Evolutionary conservation across 192 early-diverging fungal species (phyloP).

Genomic region (Umbelopsis sp.): DNA sequence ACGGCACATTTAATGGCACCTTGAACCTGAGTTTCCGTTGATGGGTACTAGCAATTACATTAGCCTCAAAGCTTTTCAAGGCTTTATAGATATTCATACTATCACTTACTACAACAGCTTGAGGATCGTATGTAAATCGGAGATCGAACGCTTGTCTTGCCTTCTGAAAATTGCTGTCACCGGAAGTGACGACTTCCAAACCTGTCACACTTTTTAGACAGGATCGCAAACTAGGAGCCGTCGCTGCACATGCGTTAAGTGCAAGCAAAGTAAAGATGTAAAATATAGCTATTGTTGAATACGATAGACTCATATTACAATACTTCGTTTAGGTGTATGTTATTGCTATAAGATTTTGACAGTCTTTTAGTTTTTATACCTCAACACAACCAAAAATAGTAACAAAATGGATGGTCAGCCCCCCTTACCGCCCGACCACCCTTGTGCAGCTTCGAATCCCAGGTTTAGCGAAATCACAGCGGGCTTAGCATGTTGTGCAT

Average conservation of each 20-base stretch:
- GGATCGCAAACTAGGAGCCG: not conserved
- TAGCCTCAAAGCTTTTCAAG: not conserved
- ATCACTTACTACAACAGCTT: not conserved
- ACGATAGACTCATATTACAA: too few relatives aligned
- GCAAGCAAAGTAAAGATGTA: not conserved
- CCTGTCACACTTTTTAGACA: not conserved
- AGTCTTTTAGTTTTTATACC: too few relatives aligned
- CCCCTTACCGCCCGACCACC: too few relatives aligned
- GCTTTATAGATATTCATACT: not conserved
- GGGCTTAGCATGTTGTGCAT: too few relatives aligned
- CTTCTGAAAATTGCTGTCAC: not conserved
- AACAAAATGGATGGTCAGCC: too few relatives aligned
- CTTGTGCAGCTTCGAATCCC: too few relatives aligned
- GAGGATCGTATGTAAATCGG: not conserved
- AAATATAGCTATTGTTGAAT: too few relatives aligned
- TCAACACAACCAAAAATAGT: too few relatives aligned
- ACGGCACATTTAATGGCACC: conserved; percentile 36
- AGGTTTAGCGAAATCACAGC: too few relatives aligned
- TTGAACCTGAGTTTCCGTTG: conserved; percentile 7
- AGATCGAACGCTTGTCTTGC: conserved; percentile 1
- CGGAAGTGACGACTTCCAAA: not conserved
- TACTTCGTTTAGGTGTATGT: too few relatives aligned
- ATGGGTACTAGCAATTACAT: not conserved
- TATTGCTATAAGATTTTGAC: too few relatives aligned
- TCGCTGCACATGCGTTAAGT: not conserved